Conservation (phyloP, 83 land plant genomes). For the Diphasiastrum complanatum region DNA sequence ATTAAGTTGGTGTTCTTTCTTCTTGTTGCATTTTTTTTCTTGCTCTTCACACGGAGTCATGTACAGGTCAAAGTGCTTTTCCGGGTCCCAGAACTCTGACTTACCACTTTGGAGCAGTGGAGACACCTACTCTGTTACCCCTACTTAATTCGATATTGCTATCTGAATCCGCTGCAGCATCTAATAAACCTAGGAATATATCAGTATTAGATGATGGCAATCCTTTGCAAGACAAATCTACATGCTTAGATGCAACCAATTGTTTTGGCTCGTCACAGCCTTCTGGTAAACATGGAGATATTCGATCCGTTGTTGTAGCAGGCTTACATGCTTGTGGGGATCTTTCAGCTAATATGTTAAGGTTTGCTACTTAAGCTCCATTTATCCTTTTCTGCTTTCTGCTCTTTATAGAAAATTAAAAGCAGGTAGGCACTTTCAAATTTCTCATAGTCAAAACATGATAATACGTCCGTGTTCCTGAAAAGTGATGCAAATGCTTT, state of each 20-base stretch:
- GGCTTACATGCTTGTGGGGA: conserved; percentile 31
- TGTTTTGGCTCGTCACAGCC: background rate
- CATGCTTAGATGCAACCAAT: background rate
- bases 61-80: background rate
- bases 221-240: background rate
- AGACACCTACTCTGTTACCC: conserved; percentile 12
- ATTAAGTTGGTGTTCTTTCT: background rate
- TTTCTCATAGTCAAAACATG: no score
- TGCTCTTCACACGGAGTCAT: background rate
- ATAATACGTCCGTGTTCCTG: no score
- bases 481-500: no score
- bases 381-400: no score
- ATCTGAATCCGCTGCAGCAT: background rate
- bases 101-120: conserved; percentile 16
- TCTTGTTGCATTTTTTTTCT: background rate
- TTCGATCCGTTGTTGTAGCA: conserved; percentile 12
- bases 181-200: background rate
- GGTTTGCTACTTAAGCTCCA: conserved; percentile 1
- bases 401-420: no score
- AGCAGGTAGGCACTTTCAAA: no score
- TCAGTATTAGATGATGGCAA: background rate
- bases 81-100: conserved; percentile 19
- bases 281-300: background rate
- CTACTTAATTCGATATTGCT: conserved; percentile 6
- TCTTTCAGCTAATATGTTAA: conserved; percentile 20